These are phyloP conservation scores for Cinnamomum micranthum DNA, from an alignment of 164 flowering plant genomes.

Conservation along the genomic window DNA sequence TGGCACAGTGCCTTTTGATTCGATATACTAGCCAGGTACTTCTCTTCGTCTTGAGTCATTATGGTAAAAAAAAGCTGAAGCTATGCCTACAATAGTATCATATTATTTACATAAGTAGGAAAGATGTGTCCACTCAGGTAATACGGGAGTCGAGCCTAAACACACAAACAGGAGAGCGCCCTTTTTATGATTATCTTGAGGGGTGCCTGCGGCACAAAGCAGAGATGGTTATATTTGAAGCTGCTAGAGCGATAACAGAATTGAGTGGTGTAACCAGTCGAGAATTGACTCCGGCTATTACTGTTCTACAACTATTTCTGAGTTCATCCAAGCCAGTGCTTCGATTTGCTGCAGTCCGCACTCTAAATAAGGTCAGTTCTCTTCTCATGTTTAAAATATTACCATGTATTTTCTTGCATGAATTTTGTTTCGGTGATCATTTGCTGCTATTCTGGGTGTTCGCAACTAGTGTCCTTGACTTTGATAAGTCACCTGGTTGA, in stretches of 20 bases:
- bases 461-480: too few relatives aligned
- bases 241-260: constrained; percentile 95
- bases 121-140: constrained; percentile 40
- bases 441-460: too few relatives aligned
- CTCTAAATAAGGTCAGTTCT: constrained; percentile 73
- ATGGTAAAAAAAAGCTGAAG: neutral
- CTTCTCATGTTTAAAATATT: constrained; percentile 1
- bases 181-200: constrained; percentile 92
- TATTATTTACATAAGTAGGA: neutral
- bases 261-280: constrained; percentile 76
- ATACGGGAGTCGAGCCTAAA: constrained; percentile 68
- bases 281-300: constrained; percentile 94
- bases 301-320: constrained; percentile 89
- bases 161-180: constrained; percentile 82
- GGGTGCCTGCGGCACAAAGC: constrained; percentile 95
- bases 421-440: neutral
- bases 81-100: neutral
- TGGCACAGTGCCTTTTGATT: constrained; percentile 95
- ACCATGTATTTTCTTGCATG: neutral
- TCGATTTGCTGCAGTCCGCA: constrained; percentile 97
- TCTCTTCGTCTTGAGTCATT: neutral
- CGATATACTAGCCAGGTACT: constrained; percentile 90
- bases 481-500: too few relatives aligned
- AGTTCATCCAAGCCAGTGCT: constrained; percentile 96
- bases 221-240: constrained; percentile 98